phyloP scores from a whole-genome alignment of 208 protist genomes.

The Trichomonas tenax region DNA sequence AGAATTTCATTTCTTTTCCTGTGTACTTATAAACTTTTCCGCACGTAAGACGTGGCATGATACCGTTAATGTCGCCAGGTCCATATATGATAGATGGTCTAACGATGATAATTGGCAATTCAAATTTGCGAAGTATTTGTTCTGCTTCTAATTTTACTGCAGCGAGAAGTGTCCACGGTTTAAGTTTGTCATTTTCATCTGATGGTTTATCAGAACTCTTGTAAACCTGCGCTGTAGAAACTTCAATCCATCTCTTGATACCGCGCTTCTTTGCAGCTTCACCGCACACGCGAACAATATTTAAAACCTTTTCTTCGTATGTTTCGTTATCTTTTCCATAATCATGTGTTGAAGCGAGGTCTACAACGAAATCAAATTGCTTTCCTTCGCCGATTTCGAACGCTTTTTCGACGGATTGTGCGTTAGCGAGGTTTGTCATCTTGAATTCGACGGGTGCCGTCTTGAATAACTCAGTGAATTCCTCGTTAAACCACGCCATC shows the following conservation, averaged over 20 bases:
- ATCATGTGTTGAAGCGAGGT: background rate
- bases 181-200: background rate
- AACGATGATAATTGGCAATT: background rate
- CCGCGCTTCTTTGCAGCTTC: background rate
- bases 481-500: background rate
- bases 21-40: background rate
- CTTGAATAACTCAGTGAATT: background rate
- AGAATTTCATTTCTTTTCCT: slow-evolving; percentile 6
- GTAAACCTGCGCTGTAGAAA: slow-evolving; percentile 23
- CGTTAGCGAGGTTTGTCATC: background rate
- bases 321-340: background rate
- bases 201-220: background rate
- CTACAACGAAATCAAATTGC: background rate
- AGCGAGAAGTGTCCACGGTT: background rate
- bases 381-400: background rate
- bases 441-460: background rate
- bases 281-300: background rate
- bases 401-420: background rate
- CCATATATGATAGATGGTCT: slow-evolving; percentile 14
- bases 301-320: background rate
- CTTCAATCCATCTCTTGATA: slow-evolving; percentile 19
- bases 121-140: background rate
- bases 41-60: background rate
- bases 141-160: background rate
- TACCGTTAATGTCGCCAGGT: background rate